Evolutionary conservation across 768 basidiomycete species (phyloP).

Genomic region (Mycena indigotica): DNA sequence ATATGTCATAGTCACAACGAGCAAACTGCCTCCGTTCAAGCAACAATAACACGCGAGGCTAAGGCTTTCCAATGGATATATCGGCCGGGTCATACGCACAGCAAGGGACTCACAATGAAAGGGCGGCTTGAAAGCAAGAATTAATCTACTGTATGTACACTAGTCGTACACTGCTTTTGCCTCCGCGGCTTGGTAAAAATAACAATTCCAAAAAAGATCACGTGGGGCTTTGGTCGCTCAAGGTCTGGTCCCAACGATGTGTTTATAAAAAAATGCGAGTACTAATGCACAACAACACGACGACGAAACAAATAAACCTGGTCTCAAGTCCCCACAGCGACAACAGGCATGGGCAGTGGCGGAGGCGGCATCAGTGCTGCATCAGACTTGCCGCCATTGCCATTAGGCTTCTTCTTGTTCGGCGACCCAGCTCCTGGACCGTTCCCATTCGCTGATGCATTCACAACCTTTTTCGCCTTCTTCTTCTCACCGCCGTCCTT

Average conservation of each 20-base stretch:
- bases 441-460: slow-evolving; percentile 29
- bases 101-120: no score
- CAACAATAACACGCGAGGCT: no score
- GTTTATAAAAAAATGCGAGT: not conserved
- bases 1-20: no score
- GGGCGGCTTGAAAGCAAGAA: no score
- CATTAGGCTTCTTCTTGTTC: slow-evolving; percentile 42
- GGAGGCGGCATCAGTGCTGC: slow-evolving; percentile 20
- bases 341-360: slow-evolving; percentile 17
- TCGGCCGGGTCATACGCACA: no score
- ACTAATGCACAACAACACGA: not conserved
- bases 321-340: slow-evolving; percentile 5
- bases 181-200: no score
- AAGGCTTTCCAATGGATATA: no score
- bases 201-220: no score
- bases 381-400: slow-evolving; percentile 36
- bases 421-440: slow-evolving; percentile 20
- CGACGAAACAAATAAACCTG: not conserved
- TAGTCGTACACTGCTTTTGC: no score
- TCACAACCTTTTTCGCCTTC: slow-evolving; percentile 25
- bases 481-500: slow-evolving; percentile 17
- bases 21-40: no score
- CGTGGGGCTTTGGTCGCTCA: no score
- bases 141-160: no score
- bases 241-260: not conserved